Base-by-base conservation (phyloP, 768 basidiomycete species). In the Leccinum aurantiacum region DNA sequence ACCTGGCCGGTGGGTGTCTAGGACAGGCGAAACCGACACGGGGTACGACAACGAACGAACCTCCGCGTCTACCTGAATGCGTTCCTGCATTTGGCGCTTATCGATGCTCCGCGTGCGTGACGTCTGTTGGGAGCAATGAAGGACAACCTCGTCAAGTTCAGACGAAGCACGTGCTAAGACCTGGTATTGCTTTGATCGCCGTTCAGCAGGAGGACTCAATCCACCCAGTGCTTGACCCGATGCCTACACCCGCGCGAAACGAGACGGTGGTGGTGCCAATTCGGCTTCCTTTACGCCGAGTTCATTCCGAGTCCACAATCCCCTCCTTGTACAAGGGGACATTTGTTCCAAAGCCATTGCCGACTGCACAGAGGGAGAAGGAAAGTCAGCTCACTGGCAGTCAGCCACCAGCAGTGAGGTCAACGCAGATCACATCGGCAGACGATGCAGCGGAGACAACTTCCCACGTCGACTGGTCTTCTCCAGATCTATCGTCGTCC, bases 401-500 rank as follows among this genome's bases (percentile, higher is more conserved):
- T 31, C 24, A 46, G 44, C 44, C 44, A 46, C n/a, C 44, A n/a
- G 3, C 38, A 14, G 47, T 25, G 14, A 48, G 22, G 24, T 25
- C 46, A 14, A 47, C 22, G 47, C 47, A 48, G 24, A 48, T 22
- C 11, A 48, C 4, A n/a, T n/a, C 17, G 17, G 17, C 17, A 19
- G 44, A 49, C 48, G 24, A 49, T 25, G 14, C 24, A 17, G 17
- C 17, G 10, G 25, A 31, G 25, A 29, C 29, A 27, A 14, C 31
- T n/a, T 33, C 15, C 51, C 24, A 33, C 19, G 15, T 31, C 8
- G n/a, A 33, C 11, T 31, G 44, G 29, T 48, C 56, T 0, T 53
- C 50, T 10, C 46, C 66, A 9, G 27, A 48, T 22, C 33, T 59
- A 8, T 53, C 55, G 17, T 62, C 56, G 0, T 59, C 51, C 41